A percentile compares a stretch with the other conserved stretches of the same genome.
Conservation (phyloP, 305 asterid species). For the Fraxinus floribunda region DNA sequence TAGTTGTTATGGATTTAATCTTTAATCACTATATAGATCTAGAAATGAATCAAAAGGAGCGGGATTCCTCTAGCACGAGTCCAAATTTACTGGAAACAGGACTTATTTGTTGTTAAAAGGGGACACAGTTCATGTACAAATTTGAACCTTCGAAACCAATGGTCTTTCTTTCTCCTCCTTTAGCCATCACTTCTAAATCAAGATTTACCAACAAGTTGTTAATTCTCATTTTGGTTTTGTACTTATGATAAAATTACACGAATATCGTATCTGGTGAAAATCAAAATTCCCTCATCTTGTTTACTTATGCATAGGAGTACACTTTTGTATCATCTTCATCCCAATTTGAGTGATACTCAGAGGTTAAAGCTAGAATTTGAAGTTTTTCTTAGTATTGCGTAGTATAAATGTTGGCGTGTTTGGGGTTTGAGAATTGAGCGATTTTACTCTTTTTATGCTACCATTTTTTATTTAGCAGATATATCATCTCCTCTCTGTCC, state of each 20-base stretch:
- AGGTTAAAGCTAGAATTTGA: background rate
- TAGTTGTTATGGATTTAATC: background rate
- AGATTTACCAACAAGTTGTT: background rate
- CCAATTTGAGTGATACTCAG: too few relatives aligned
- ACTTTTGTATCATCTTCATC: too few relatives aligned
- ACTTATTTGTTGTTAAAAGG: background rate
- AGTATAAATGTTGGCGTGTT: too few relatives aligned
- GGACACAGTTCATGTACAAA: background rate
- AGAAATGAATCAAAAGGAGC: background rate
- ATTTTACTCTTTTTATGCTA: background rate
- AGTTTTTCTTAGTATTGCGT: background rate
- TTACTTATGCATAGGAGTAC: too few relatives aligned
- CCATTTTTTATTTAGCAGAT: background rate
- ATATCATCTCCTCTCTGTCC: background rate
- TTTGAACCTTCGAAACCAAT: background rate
- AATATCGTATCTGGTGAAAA: too few relatives aligned
- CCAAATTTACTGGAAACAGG: background rate
- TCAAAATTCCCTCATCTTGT: too few relatives aligned
- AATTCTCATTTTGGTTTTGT: background rate
- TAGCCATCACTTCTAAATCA: constrained; percentile 14
- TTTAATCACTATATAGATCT: background rate
- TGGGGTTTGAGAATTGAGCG: too few relatives aligned
- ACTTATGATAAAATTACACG: too few relatives aligned
- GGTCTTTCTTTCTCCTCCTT: background rate
- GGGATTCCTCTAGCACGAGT: background rate